Evolutionary conservation across 1,284 basidiomycete species (phyloP).

Genomic region (Microbotryum saponariae): DNA sequence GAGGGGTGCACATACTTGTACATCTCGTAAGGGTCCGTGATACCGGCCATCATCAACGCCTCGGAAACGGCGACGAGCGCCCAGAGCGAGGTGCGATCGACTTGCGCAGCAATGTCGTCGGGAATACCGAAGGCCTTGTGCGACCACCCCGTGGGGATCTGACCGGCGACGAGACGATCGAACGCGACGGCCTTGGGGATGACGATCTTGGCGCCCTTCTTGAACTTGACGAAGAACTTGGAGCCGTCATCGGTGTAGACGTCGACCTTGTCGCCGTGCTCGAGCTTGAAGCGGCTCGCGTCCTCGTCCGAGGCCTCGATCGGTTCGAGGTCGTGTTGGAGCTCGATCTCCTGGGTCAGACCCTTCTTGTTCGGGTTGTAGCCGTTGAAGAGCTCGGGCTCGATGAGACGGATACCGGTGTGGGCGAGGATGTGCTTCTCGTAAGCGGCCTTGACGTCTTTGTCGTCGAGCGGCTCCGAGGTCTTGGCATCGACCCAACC

Average conservation of each 20-base stretch:
- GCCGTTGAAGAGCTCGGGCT: slow-evolving; percentile 93
- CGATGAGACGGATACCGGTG: slow-evolving; percentile 90
- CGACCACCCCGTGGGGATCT: slow-evolving; percentile 94
- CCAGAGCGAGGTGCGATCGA: slow-evolving; percentile 92
- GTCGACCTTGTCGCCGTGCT: slow-evolving; percentile 85
- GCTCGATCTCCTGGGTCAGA: slow-evolving; percentile 94
- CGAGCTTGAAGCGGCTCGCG: slow-evolving; percentile 89
- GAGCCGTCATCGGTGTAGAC: slow-evolving; percentile 91
- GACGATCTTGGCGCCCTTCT: slow-evolving; percentile 89
- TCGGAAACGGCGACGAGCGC: slow-evolving; percentile 90
- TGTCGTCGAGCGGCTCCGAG: slow-evolving; percentile 95
- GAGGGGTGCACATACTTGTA: slow-evolving; percentile 96
- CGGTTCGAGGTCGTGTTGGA: slow-evolving; percentile 92
- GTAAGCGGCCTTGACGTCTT: slow-evolving; percentile 86
- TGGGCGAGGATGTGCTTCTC: slow-evolving; percentile 89
- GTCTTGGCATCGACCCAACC: slow-evolving; percentile 96
- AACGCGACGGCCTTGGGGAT: slow-evolving; percentile 95
- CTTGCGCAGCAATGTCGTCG: slow-evolving; percentile 91
- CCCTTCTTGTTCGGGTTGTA: slow-evolving; percentile 96
- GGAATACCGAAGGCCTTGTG: slow-evolving; percentile 95
- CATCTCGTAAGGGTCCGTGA: slow-evolving; percentile 93
- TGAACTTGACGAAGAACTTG: slow-evolving; percentile 89
- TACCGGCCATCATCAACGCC: slow-evolving; percentile 91
- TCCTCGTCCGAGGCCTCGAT: slow-evolving; percentile 87
- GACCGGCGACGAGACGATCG: slow-evolving; percentile 87